Percentiles rank a stretch among this genome's conserved stretches.
phyloP scores from a whole-genome alignment of 495 filamentous ascomycete genomes.

The Chaetomidium leptoderma region DNA sequence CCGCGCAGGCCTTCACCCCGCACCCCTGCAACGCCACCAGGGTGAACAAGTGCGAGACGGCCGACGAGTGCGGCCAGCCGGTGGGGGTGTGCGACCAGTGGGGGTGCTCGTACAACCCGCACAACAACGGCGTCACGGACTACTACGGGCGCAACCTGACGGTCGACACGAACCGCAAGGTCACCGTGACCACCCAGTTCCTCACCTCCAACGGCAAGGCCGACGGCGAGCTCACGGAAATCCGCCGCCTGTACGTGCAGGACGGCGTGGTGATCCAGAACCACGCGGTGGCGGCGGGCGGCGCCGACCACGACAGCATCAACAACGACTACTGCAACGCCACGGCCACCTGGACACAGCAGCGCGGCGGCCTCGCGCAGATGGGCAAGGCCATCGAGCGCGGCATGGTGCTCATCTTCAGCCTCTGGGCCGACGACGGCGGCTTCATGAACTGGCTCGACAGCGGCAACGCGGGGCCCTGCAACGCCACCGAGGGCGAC shows the following conservation, averaged over 20 bases:
- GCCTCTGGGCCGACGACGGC: constrained; percentile 59
- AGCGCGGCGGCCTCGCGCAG: constrained; percentile 50
- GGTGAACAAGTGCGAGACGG: constrained; percentile 61
- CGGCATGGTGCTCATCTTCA: constrained; percentile 65
- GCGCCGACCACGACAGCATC: constrained; percentile 47
- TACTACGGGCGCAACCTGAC: constrained; percentile 54
- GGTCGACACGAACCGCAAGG: constrained; percentile 59
- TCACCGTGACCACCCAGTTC: constrained; percentile 69
- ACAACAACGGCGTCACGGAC: constrained; percentile 42
- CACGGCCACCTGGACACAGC: no score
- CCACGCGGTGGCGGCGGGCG: constrained; percentile 32
- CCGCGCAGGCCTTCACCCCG: constrained; percentile 53
- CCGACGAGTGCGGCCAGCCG: constrained; percentile 59
- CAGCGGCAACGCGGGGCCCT: constrained; percentile 52
- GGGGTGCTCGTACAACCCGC: constrained; percentile 51
- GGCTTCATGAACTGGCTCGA: constrained; percentile 64
- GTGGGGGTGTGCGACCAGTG: no score
- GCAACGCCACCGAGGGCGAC: constrained; percentile 50
- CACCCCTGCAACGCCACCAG: constrained; percentile 52
- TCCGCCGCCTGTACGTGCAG: constrained; percentile 60
- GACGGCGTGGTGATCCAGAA: constrained; percentile 51
- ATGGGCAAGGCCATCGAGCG: constrained; percentile 57
- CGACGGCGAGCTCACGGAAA: constrained; percentile 50
- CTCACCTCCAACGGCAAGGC: constrained; percentile 47
- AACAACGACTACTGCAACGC: constrained; percentile 52